These are phyloP conservation scores for Mallotus repandus DNA, from an alignment of 441 rosid species.

Conservation along the genomic window DNA sequence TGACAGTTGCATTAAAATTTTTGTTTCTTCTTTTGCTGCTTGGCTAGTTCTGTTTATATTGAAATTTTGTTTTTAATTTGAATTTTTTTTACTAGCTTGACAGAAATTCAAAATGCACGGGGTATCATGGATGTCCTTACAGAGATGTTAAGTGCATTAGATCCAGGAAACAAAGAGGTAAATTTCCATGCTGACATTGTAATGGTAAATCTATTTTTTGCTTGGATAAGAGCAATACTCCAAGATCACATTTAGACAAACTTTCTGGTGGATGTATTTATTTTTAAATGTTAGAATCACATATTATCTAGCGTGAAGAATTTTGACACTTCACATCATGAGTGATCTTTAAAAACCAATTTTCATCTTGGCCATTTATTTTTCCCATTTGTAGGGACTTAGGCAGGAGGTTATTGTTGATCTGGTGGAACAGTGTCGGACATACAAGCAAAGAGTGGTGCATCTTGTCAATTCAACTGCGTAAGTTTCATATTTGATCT, in stretches of 20 bases:
- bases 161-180: conserved; percentile 93
- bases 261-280: background rate
- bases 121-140: conserved; percentile 97
- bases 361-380: conserved; percentile 9
- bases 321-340: background rate
- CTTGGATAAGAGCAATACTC: conserved; percentile 10
- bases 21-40: conserved; percentile 8
- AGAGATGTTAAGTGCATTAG: conserved; percentile 96
- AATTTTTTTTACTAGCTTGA: conserved; percentile 56
- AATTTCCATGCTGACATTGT: background rate
- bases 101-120: conserved; percentile 98
- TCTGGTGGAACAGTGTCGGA: conserved; percentile 94
- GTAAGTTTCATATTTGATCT: conserved; percentile 49
- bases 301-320: background rate
- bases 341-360: background rate
- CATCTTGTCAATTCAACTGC: conserved; percentile 97
- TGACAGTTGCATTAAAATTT: conserved; percentile 11
- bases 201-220: background rate
- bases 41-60: conserved; percentile 2
- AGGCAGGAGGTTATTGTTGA: conserved; percentile 97
- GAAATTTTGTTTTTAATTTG: conserved; percentile 24
- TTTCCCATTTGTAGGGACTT: conserved; percentile 59
- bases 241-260: conserved; percentile 1
- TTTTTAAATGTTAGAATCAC: background rate
- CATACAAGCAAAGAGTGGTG: conserved; percentile 96